phyloP scores from a whole-genome alignment of 352 stramenopile genomes.

The Pythium aristosporum region DNA sequence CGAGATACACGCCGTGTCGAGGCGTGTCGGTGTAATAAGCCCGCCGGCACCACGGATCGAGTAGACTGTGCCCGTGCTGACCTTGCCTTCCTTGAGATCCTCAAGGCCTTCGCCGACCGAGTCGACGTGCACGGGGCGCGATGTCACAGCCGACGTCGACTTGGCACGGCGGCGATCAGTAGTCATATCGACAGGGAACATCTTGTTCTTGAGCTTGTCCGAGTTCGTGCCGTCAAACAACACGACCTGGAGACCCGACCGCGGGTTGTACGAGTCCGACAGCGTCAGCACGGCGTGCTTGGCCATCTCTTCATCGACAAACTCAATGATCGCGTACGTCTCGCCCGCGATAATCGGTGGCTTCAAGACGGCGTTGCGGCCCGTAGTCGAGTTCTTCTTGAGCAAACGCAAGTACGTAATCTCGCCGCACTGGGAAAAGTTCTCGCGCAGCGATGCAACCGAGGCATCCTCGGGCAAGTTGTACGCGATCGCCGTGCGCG shows the following conservation, averaged over 20 bases:
- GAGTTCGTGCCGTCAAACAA: conserved; percentile 88
- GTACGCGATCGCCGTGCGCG: conserved; percentile 85
- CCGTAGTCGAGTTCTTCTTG: conserved; percentile 88
- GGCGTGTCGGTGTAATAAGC: conserved; percentile 80
- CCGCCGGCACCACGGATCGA: conserved; percentile 84
- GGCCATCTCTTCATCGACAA: conserved; percentile 86
- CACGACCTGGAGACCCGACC: conserved; percentile 85
- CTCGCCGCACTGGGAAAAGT: conserved; percentile 80
- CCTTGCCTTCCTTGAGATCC: conserved; percentile 84
- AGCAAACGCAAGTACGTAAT: conserved; percentile 85
- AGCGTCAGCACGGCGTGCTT: conserved; percentile 87
- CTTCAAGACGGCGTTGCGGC: conserved; percentile 86
- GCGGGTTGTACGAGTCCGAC: conserved; percentile 88
- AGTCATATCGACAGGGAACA: conserved; percentile 79
- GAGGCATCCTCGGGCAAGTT: conserved; percentile 84
- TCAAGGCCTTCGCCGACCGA: conserved; percentile 80
- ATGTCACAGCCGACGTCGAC: conserved; percentile 65
- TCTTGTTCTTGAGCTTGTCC: conserved; percentile 89
- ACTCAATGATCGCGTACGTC: conserved; percentile 90
- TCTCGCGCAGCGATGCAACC: conserved; percentile 81
- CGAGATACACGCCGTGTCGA: conserved; percentile 83
- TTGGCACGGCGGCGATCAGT: conserved; percentile 74
- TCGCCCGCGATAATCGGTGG: conserved; percentile 83
- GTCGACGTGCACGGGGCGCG: conserved; percentile 76
- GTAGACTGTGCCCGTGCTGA: conserved; percentile 85